Base-by-base conservation (phyloP, 1,284 basidiomycete species). In the Peniophora sp. region DNA sequence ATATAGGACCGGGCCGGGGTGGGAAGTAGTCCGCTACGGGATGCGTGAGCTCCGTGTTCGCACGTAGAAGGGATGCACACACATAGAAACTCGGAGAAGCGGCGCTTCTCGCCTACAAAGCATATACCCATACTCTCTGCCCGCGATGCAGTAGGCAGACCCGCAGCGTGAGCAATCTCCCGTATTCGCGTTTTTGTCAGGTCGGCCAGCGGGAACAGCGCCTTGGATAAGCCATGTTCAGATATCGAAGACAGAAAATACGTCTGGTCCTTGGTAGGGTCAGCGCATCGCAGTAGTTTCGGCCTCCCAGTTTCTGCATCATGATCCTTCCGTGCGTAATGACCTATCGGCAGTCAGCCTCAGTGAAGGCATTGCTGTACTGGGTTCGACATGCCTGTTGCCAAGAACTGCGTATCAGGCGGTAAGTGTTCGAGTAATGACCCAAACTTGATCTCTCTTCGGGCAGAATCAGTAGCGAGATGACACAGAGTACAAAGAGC, bases 91-190 rank as follows among this genome's bases (percentile, higher is more conserved):
- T 79, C 69, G 42, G 76, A 74, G 60, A 96, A 96, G 49, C 72
- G 77, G 15, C 76, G 74, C 59, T 85, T 81, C 66, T 94, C 80
- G 12, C 95, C 96, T 8, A 98, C 85, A 58, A 98, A 98, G 63
- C 96, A 98, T n/a, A 98, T 78, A 0, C 96, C 96, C 87, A 97
- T 96, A 65, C 90, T 94, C 64, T 99, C 96, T 20, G 75, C 75
- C 50, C 92, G 76, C 1, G 79, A 72, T 1, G 92, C 91, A 0
- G 89, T 97, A 2, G 87, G 85, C 10, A 99, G 69, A 0, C 65
- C 67, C 64, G 79, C 80, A 39, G 78, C 64, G 3, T 68, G 66
- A 0, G 96, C 96, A n/a, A 97, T 68, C 52, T 76, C 72, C n/a
- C 92, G 77, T 0, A 97, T 91, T 54, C 87, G 70, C 0, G 69